A percentile compares a stretch with the other conserved stretches of the same genome.
These are phyloP conservation scores for Lumnitzera racemosa DNA, from an alignment of 345 rosid genomes.

Conservation along the genomic window DNA sequence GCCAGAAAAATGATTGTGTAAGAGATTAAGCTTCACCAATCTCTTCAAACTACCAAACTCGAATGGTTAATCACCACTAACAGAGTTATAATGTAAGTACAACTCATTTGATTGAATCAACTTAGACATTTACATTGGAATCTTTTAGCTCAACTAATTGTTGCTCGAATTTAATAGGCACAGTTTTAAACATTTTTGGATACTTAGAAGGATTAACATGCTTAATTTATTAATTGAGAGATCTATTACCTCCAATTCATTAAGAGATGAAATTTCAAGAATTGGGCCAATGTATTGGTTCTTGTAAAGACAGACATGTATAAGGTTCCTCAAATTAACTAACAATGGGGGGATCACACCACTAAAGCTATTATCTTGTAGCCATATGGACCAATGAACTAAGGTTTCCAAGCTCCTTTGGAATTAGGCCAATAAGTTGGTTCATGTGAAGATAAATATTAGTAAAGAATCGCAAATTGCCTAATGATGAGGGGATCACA, in stretches of 20 bases:
- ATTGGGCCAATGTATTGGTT: background rate
- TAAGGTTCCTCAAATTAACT: too few relatives aligned
- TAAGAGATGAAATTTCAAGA: background rate
- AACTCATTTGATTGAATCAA: constrained; percentile 1
- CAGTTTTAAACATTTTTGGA: constrained; percentile 7
- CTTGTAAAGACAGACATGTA: too few relatives aligned
- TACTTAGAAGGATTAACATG: background rate
- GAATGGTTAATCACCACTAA: constrained; percentile 18
- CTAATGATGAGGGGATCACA: background rate
- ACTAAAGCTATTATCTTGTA: too few relatives aligned
- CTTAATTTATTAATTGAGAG: background rate
- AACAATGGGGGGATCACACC: too few relatives aligned
- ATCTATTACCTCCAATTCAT: background rate
- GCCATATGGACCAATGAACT: too few relatives aligned
- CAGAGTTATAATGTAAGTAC: constrained; percentile 10
- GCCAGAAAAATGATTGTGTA: constrained; percentile 25
- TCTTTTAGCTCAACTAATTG: constrained; percentile 15
- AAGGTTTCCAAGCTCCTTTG: too few relatives aligned
- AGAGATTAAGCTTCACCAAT: constrained; percentile 18
- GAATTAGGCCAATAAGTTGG: background rate
- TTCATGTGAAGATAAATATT: background rate
- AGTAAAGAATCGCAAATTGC: background rate
- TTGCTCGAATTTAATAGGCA: constrained; percentile 23
- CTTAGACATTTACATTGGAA: constrained; percentile 12
- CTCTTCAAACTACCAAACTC: constrained; percentile 1